These are phyloP conservation scores for Mycena olivaceomarginata DNA, from an alignment of 768 basidiomycete species.

Conservation along the genomic window DNA sequence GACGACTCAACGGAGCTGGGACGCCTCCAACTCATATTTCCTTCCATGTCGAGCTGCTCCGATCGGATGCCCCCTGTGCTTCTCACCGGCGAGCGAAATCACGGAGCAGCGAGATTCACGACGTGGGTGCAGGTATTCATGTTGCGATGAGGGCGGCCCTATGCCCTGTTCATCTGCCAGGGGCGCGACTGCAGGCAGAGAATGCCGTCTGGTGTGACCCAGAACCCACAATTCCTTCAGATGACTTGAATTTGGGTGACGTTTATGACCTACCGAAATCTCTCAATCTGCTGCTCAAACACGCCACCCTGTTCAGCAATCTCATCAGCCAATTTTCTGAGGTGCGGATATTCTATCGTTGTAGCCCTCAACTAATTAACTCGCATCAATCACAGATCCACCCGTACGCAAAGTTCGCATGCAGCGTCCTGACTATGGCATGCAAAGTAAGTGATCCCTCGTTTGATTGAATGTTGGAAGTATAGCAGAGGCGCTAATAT, in stretches of 20 bases:
- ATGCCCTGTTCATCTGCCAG: not conserved
- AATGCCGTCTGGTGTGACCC: not conserved
- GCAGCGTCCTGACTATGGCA: slow-evolving; percentile 26
- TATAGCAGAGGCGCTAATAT: not conserved
- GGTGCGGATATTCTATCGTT: not conserved
- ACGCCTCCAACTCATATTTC: slow-evolving; percentile 5
- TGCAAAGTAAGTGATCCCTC: slow-evolving; percentile 13
- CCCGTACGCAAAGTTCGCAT: slow-evolving; percentile 31
- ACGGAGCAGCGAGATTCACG: not conserved
- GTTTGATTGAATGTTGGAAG: too few relatives aligned
- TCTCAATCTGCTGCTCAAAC: slow-evolving; percentile 6
- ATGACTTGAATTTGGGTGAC: slow-evolving; percentile 1
- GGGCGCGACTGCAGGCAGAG: not conserved
- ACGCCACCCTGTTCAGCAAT: slow-evolving; percentile 9
- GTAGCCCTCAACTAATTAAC: not conserved
- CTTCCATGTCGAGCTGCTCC: slow-evolving; percentile 22
- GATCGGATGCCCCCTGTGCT: slow-evolving; percentile 4
- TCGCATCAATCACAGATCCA: slow-evolving; percentile 15
- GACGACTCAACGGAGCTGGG: not conserved
- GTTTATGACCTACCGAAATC: not conserved
- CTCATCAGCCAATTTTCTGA: slow-evolving; percentile 23
- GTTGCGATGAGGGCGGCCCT: not conserved
- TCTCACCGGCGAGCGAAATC: not conserved
- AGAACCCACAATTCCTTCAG: not conserved
- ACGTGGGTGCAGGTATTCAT: not conserved